Evolutionary conservation across 2,329 filamentous ascomycete genomes (phyloP).

Genomic region (Diaporthe sp.): DNA sequence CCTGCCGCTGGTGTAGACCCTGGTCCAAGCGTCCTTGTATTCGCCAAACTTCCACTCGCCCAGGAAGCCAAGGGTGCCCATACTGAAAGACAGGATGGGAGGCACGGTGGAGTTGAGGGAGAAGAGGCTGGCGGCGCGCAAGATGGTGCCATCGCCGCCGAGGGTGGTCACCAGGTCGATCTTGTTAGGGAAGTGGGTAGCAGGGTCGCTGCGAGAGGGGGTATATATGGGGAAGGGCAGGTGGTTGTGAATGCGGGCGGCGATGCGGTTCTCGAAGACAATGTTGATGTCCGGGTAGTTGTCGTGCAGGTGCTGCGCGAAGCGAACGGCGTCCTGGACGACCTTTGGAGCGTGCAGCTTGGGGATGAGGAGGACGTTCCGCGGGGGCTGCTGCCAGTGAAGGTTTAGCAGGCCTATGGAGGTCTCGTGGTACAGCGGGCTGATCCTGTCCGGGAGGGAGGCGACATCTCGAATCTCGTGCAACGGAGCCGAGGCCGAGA

Average conservation of each 20-base stretch:
- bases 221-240: constrained; percentile 81
- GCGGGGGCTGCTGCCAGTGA: constrained; percentile 64
- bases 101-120: constrained; percentile 84
- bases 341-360: constrained; percentile 68
- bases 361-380: constrained; percentile 67
- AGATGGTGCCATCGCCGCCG: constrained; percentile 91
- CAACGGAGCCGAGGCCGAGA: constrained; percentile 59
- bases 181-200: constrained; percentile 74
- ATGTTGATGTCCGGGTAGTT: constrained; percentile 86
- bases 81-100: constrained; percentile 93
- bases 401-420: constrained; percentile 64
- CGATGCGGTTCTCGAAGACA: constrained; percentile 83
- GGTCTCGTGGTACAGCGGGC: constrained; percentile 72
- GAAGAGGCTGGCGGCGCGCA: constrained; percentile 88
- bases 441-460: constrained; percentile 63
- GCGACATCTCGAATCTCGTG: constrained; percentile 61
- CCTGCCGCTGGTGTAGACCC: constrained; percentile 86
- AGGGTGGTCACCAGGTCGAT: constrained; percentile 91
- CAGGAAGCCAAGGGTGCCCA: constrained; percentile 94
- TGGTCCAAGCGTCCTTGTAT: constrained; percentile 90
- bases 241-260: constrained; percentile 74
- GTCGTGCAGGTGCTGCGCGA: constrained; percentile 77
- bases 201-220: constrained; percentile 55
- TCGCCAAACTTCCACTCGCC: constrained; percentile 97
- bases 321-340: constrained; percentile 61